These are phyloP conservation scores for Cytospora schulzeri DNA, from an alignment of 2,329 filamentous ascomycete genomes.

Conservation along the genomic window DNA sequence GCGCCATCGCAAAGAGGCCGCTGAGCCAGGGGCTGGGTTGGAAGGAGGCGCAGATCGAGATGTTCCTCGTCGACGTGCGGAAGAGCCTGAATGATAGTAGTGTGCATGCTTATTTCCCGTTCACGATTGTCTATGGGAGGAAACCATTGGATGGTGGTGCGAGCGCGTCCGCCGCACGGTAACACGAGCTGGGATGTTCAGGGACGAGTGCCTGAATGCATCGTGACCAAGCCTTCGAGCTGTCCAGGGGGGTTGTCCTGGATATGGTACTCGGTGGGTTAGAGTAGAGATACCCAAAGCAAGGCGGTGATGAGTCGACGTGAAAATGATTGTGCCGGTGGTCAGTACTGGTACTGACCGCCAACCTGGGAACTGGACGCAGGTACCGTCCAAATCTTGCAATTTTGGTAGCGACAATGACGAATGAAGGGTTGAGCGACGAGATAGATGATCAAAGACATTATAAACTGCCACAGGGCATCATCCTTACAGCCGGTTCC, in stretches of 20 bases:
- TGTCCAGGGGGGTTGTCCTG: too few species aligned
- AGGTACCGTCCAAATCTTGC: neutral
- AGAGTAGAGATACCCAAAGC: conserved; percentile 20
- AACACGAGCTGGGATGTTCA: neutral
- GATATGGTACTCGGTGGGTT: neutral
- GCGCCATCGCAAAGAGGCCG: conserved; percentile 35
- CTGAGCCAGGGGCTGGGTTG: conserved; percentile 38
- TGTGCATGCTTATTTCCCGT: conserved; percentile 37
- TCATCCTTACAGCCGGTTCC: neutral
- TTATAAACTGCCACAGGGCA: neutral
- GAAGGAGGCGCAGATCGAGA: conserved; percentile 40
- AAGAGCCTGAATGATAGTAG: conserved; percentile 36
- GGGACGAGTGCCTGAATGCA: neutral
- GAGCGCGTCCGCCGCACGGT: neutral
- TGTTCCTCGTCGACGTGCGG: conserved; percentile 40
- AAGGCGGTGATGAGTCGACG: neutral
- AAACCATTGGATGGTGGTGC: conserved; percentile 32
- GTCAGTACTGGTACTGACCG: neutral
- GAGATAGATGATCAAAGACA: neutral
- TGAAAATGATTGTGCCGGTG: neutral
- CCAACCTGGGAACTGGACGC: neutral
- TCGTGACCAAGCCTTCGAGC: neutral
- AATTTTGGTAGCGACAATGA: neutral
- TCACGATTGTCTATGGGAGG: conserved; percentile 37
- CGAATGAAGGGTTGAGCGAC: neutral